These are phyloP conservation scores for Tulasnella sp. DNA, from an alignment of 768 basidiomycete genomes.

Conservation along the genomic window DNA sequence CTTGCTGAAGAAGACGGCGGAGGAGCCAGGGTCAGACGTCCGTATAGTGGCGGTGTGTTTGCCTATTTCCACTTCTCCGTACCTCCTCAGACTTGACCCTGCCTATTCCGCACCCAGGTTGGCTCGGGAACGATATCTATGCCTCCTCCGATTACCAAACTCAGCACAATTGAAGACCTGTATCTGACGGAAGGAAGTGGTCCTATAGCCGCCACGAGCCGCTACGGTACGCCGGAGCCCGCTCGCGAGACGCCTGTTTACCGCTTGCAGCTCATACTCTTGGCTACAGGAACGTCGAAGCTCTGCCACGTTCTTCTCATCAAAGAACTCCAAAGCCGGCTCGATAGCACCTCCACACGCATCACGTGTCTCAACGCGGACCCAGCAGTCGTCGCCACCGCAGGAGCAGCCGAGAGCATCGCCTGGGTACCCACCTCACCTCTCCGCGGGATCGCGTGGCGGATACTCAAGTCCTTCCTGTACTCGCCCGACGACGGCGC, in stretches of 20 bases:
- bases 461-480: not conserved
- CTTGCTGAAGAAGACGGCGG: conserved; percentile 38
- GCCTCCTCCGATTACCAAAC: not conserved
- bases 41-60: conserved; percentile 44
- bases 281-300: too few species aligned
- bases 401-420: not conserved
- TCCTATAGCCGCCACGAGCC: not conserved
- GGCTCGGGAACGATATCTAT: not conserved
- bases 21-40: conserved; percentile 40
- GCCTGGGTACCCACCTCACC: not conserved
- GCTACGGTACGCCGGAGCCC: not conserved
- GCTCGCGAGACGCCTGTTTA: not conserved
- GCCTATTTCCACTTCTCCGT: not conserved
- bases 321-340: not conserved
- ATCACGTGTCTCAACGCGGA: not conserved
- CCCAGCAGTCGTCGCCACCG: not conserved
- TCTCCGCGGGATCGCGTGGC: not conserved
- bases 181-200: not conserved
- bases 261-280: not conserved
- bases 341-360: not conserved
- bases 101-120: not conserved
- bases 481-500: not conserved
- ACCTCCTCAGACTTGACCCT: not conserved
- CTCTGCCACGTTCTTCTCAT: not conserved
- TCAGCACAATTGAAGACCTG: not conserved